Base-by-base conservation (phyloP, 164 flowering plant species). In the Warburgia ugandensis region DNA sequence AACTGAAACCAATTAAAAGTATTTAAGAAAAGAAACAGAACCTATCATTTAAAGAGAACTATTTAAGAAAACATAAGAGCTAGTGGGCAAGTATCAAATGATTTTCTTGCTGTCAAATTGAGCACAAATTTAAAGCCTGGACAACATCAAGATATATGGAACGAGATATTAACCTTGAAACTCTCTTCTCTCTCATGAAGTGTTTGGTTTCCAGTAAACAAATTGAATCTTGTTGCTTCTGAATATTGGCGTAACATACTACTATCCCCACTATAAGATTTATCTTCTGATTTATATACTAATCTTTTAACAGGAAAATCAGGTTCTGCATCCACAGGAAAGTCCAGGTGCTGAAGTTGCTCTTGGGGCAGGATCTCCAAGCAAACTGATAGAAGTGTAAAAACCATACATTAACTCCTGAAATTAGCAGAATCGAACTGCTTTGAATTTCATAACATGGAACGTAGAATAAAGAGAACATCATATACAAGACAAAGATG, bases 171-270 rank as follows among this genome's bases (percentile, higher is more conserved):
- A 44, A 84, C 96, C 95, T 83, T 73, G 68, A 78, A 92, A 66
- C 85, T 81, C 54, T 65, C 60, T 56, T 78, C 79, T 67, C 98
- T 83, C 59, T 85, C 82, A 25, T 64, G 62, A 47, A 81, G 45
- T 27, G 80, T 77, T 71, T 87, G 98, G 57, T 73, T 55, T 52
- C 98, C 98, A 3, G 96, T 81, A 58, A 92, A 92, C 48, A 76
- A 63, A 62, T 87, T 92, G 60, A 85, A 87, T 61, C 95, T 69
- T 35, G 78, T 52, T 21, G 56, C 61, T 39, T 69, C 70, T n/a
- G 42, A 36, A 21, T 48, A 59, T 52, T 62, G 63, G 38, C 48
- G 63, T 40, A 68, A 65, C n/a, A 59, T n/a, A 16, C 33, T 62
- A 26, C 54, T 29, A 29, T 66, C 69, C 32, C 48, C 77, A 45